A percentile compares a stretch with the other conserved stretches of the same genome.
Evolutionary conservation across 164 flowering plant species (phyloP).

Genomic region (Magnolia kwangsiensis): DNA sequence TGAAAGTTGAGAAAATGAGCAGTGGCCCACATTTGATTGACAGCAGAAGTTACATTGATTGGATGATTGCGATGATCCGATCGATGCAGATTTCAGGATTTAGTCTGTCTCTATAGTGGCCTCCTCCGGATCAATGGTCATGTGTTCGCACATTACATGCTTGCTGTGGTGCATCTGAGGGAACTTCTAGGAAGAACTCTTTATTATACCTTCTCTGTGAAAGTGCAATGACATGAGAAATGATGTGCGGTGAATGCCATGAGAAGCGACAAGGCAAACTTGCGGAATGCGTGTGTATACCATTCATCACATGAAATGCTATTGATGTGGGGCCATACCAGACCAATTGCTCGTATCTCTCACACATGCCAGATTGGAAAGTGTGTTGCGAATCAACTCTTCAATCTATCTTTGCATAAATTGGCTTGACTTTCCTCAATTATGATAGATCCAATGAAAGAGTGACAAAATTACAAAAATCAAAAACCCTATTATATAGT

Average conservation of each 20-base stretch:
- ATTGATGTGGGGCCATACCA: too few species aligned
- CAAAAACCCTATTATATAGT: too few species aligned
- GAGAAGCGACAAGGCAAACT: neutral
- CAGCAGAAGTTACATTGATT: too few species aligned
- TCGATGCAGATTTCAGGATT: neutral
- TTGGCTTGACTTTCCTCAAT: too few species aligned
- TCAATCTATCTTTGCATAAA: too few species aligned
- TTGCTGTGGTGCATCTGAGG: neutral
- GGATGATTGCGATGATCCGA: neutral
- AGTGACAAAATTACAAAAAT: too few species aligned
- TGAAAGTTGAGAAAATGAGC: too few species aligned
- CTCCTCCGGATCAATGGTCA: neutral
- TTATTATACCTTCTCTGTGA: neutral
- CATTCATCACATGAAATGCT: neutral
- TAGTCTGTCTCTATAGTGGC: neutral
- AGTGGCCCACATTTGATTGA: too few species aligned
- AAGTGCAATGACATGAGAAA: neutral
- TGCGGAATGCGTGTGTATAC: neutral
- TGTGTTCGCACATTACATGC: neutral
- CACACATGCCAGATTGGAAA: too few species aligned
- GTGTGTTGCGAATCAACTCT: too few species aligned
- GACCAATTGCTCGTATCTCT: too few species aligned
- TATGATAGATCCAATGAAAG: too few species aligned
- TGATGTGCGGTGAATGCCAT: neutral
- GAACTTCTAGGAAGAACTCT: neutral